phyloP scores from a whole-genome alignment of 2,329 filamentous ascomycete genomes.

The Pestalotiopsis sp. region DNA sequence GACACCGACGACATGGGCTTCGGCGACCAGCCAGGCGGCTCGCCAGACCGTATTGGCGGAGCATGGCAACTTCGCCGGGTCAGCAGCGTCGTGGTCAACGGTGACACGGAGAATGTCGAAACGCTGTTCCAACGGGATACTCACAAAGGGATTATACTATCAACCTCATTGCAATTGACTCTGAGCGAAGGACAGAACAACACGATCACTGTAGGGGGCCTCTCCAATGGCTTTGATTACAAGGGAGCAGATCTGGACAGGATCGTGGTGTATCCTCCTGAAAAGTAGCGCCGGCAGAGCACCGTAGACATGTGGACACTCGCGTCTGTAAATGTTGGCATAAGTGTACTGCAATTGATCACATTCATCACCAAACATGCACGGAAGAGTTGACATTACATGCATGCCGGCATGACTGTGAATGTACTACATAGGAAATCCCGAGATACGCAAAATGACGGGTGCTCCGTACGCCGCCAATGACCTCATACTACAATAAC shows the following conservation, averaged over 20 bases:
- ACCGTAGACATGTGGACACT: background rate
- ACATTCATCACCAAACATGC: too few relatives aligned
- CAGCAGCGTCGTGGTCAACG: constrained; percentile 60
- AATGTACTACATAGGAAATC: too few relatives aligned
- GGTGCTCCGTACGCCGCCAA: too few relatives aligned
- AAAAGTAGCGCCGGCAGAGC: constrained; percentile 28
- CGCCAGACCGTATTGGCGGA: constrained; percentile 61
- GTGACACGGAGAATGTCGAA: constrained; percentile 51
- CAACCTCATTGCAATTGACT: constrained; percentile 56
- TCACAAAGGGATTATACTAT: constrained; percentile 62
- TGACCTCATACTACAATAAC: too few relatives aligned
- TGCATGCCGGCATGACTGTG: too few relatives aligned
- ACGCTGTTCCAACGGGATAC: constrained; percentile 56
- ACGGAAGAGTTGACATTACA: too few relatives aligned
- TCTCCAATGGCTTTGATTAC: constrained; percentile 57
- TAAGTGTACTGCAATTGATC: background rate
- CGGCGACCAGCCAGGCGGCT: constrained; percentile 56
- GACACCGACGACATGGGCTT: constrained; percentile 64
- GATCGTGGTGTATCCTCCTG: constrained; percentile 62
- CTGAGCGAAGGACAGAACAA: constrained; percentile 53
- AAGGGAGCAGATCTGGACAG: constrained; percentile 62
- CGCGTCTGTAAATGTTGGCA: background rate
- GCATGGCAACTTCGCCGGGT: constrained; percentile 62
- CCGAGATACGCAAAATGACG: too few relatives aligned
- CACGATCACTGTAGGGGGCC: constrained; percentile 58